Base-by-base conservation (phyloP, 163 green algal genomes). In the Smithsoniella earleae region DNA sequence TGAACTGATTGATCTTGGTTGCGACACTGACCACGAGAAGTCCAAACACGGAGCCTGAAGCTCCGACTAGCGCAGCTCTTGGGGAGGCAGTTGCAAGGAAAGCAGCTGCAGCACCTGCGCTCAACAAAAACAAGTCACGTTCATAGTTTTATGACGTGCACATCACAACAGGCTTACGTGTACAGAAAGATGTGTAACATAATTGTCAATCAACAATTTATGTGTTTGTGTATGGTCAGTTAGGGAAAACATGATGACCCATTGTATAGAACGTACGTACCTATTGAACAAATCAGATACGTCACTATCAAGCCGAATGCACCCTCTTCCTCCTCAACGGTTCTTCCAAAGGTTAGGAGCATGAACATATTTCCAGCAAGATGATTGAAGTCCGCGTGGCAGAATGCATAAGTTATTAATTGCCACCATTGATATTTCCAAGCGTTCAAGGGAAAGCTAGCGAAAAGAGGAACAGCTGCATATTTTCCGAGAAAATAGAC, bases 321-420 rank as follows among this genome's bases (percentile, higher is more conserved):
- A 13, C 8, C 58, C 58, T 69, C 58, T 22, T 69, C 58, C 25
- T 69, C 58, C 58, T 69, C 58, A 4, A 69, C 58, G 43, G 27
- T 69, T 3, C 58, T 33, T 18, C 58, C 58, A 38, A 69, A 69
- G 20, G 43, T 31, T 45, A 69, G 58, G 3, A 69, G 25, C 58
- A 69, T 33, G 25, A 69, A 69, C 58, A 69, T 69, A 33, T 69
- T 69, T 30, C 34, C 43, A 45, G 58, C 58, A 30, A 69, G 25
- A 36, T 69, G 58, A 69, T 69, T 69, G 25, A 69, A 69, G 58
- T 69, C 58, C 16, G 58, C 58, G 25, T 69, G 58, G 58, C 58
- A 69, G 2, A 69, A 69, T 13, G 58, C 58, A 43, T 69, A 69
- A 30, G 58, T 69, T 10, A 69, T 40, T 4, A 69, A 69, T 4